Conservation (phyloP, 805 yeast genomes). For the Suhomyces pyralidae region DNA sequence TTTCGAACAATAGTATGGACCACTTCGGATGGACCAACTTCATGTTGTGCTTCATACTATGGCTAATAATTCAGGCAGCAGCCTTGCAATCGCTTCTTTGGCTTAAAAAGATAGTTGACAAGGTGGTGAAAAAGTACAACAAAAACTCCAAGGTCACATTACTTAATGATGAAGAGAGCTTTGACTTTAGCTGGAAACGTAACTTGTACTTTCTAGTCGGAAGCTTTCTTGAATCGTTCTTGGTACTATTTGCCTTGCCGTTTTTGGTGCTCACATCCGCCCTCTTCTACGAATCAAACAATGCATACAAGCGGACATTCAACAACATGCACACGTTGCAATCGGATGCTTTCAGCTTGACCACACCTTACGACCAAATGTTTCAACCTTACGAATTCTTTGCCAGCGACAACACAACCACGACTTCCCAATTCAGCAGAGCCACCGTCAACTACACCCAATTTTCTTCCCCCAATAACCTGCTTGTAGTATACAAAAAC, state of each 20-base stretch:
- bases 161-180: slow-evolving; percentile 1
- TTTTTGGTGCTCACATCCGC: slow-evolving; percentile 40
- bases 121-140: slow-evolving; percentile 1
- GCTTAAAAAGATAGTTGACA: slow-evolving; percentile 13
- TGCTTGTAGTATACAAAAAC: too few species aligned
- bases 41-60: slow-evolving; percentile 30
- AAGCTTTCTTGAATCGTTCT: slow-evolving; percentile 25
- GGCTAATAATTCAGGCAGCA: slow-evolving; percentile 24
- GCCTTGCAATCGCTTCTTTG: slow-evolving; percentile 19
- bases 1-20: slow-evolving; percentile 20
- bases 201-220: slow-evolving; percentile 31
- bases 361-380: slow-evolving; percentile 23
- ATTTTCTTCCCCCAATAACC: neutral
- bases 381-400: slow-evolving; percentile 11
- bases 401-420: neutral
- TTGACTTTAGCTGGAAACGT: slow-evolving; percentile 14
- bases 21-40: slow-evolving; percentile 43
- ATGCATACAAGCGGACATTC: slow-evolving; percentile 10
- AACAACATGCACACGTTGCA: slow-evolving; percentile 12
- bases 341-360: slow-evolving; percentile 22
- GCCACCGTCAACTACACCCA: neutral
- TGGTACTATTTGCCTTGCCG: slow-evolving; percentile 41
- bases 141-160: slow-evolving; percentile 2
- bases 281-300: slow-evolving; percentile 25
- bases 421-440: neutral